Percentiles rank a stretch among this genome's conserved stretches.
Conservation (phyloP, 805 yeast species). For the Vanderwaltozyma polyspora region DNA sequence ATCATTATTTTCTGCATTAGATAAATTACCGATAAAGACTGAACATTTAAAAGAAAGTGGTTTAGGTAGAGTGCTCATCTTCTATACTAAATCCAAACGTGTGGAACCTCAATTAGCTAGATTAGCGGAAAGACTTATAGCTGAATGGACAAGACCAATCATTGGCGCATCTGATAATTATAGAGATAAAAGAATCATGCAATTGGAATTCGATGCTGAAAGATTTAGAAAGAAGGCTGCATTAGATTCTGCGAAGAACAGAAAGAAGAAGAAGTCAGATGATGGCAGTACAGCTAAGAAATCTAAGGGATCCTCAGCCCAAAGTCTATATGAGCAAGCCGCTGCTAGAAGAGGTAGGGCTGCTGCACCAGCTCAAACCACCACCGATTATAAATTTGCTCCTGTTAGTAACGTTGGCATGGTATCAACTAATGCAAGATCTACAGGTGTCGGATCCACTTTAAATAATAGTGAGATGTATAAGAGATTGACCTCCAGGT, state of each 20-base stretch:
- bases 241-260: slow-evolving; percentile 23
- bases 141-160: slow-evolving; percentile 97
- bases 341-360: slow-evolving; percentile 91
- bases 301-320: slow-evolving; percentile 28
- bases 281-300: slow-evolving; percentile 7
- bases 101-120: slow-evolving; percentile 82
- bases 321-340: slow-evolving; percentile 71
- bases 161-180: slow-evolving; percentile 92
- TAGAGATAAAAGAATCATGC: slow-evolving; percentile 69
- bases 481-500: slow-evolving; percentile 51
- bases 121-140: slow-evolving; percentile 80
- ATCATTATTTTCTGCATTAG: slow-evolving; percentile 64
- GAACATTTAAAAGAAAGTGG: slow-evolving; percentile 92
- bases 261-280: slow-evolving; percentile 21
- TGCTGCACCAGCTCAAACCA: slow-evolving; percentile 86
- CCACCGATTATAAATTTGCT: slow-evolving; percentile 82
- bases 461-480: slow-evolving; percentile 64
- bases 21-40: slow-evolving; percentile 81
- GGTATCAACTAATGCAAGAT: slow-evolving; percentile 28
- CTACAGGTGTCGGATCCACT: slow-evolving; percentile 40
- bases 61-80: slow-evolving; percentile 84
- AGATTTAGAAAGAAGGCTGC: slow-evolving; percentile 32
- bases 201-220: slow-evolving; percentile 56
- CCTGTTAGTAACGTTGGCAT: slow-evolving; percentile 57
- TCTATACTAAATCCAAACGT: slow-evolving; percentile 80